Evolutionary conservation across 441 rosid species (phyloP), one percentile per base, ranked within the genome.

Genomic region (Croton setiger): DNA sequence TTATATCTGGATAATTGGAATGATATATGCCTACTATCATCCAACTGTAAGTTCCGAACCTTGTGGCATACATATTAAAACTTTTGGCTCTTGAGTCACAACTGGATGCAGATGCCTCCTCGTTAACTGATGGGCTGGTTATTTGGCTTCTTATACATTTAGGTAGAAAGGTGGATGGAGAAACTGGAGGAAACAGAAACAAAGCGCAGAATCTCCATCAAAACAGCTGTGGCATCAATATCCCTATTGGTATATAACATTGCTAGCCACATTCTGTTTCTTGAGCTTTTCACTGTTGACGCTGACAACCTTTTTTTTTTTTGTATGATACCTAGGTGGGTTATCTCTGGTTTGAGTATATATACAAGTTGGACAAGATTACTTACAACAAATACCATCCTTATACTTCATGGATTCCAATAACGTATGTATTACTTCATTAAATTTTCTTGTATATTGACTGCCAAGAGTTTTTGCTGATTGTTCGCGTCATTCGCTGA

Each of bases 81-180:
- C 39, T 68, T 58, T 68, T 71, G 54, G 55, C 13, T 80, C 75
- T 58, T 68, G 73, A 71, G 67, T 5, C n/a, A 61, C 44, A 64
- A 20, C 61, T 36, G 66, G 49, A 65, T 51, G 15, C 12, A 52
- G 9, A 43, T 27, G 63, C 2, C 7, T 10, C 52, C 52, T 10
- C 35, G 23, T n/a, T 33, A 52, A 59, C 52, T 67, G 21, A 33
- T 64, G 63, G 36, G 36, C 64, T 60, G 44, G 61, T 66, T 58
- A 37, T 35, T 54, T 53, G 20, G 67, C 21, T 20, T 55, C 69
- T 72, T 51, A 63, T 10, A 67, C 76, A 57, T 49, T 61, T 79
- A 96, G 99, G 98, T 91, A 35, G 99, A 96, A 85, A 93, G 86
- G 79, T 93, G 93, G 98, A 91, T 91, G 98, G 99, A 96, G 78